Base-by-base conservation (phyloP, 2,329 filamentous ascomycete species). In the Apiospora kogelbergensis region DNA sequence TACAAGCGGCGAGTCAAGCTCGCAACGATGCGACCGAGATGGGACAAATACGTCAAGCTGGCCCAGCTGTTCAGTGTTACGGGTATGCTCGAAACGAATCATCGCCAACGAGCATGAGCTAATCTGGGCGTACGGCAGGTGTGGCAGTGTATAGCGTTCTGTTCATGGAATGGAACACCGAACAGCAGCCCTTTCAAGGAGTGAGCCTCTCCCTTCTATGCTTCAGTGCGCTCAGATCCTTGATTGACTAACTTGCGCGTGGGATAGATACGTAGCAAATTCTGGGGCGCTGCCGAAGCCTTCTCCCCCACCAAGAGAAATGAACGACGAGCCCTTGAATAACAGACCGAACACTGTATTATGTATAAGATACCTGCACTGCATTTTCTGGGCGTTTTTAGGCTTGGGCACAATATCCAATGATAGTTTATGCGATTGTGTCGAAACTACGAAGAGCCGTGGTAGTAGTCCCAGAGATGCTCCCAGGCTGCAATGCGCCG, bases 1-100 rank as follows among this genome's bases (percentile, higher is more conserved):
- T 95, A 91, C 81, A 92, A 93, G 81, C 86, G 93, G 67, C 86
- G 93, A 67, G 80, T 91, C 33, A 84, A 69, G 72, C 76, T 78
- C 9, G 77, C 77, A n/a, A 75, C 76, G 37, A 70, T 72, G 67
- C 71, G 76, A 48, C 77, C 78, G 44, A 72, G 76, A 17, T 76
- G 76, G 80, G 73, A 77, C 67, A 73, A 71, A 45, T 72, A 66
- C 70, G 83, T 91, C 68, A 89, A 89, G 79, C 81, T 94, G 71
- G 85, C 85, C 65, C 92, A 94, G 80, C 86, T 90, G 13, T 80
- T 81, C 30, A 87, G 83, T 46, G 84, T 90, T 63, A 82, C 85
- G 66, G 86, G 89, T 90, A 75, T 69, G 86, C 81, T 20, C 15
- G 22, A 37, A 9, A 20, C 17, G 30, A n/a, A 10, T 9, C 15